Evolutionary conservation across 345 rosid species (phyloP).

Genomic region (Sonneratia alba): DNA sequence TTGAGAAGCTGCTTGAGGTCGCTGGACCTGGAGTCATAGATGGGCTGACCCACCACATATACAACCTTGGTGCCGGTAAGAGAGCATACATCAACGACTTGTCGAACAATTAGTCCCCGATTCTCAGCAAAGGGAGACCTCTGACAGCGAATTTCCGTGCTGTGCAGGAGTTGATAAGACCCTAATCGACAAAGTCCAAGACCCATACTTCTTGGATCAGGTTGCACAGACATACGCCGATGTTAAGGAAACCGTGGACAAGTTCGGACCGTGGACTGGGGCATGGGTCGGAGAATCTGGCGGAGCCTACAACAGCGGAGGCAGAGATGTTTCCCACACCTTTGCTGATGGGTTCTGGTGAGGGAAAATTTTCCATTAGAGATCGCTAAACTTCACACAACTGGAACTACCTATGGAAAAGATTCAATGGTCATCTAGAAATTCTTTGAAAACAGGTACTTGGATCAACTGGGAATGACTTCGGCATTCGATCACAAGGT

Average conservation of each 20-base stretch:
- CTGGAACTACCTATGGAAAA: too few species aligned
- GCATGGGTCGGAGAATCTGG: constrained; percentile 67
- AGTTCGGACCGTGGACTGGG: constrained; percentile 39
- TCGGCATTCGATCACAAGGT: constrained; percentile 49
- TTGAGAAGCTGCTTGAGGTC: constrained; percentile 21
- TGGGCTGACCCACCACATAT: constrained; percentile 51
- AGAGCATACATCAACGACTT: not conserved
- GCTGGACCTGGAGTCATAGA: constrained; percentile 39
- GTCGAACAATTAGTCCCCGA: not conserved
- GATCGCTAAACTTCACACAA: not conserved
- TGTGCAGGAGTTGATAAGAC: constrained; percentile 32
- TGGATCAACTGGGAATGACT: constrained; percentile 62
- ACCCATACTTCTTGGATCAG: constrained; percentile 36
- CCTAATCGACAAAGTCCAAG: constrained; percentile 40
- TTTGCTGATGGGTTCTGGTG: constrained; percentile 59
- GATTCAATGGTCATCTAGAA: too few species aligned
- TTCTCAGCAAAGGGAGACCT: not conserved
- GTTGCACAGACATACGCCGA: constrained; percentile 39
- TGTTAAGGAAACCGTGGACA: constrained; percentile 8
- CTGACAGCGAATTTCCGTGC: not conserved
- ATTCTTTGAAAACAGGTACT: constrained; percentile 24
- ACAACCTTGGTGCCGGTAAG: constrained; percentile 52
- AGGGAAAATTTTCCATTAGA: not conserved
- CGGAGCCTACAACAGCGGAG: constrained; percentile 64
- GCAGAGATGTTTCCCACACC: constrained; percentile 47